phyloP scores from a whole-genome alignment of 2,329 filamentous ascomycete genomes.

The Aspergillus pseudoviridinutans region DNA sequence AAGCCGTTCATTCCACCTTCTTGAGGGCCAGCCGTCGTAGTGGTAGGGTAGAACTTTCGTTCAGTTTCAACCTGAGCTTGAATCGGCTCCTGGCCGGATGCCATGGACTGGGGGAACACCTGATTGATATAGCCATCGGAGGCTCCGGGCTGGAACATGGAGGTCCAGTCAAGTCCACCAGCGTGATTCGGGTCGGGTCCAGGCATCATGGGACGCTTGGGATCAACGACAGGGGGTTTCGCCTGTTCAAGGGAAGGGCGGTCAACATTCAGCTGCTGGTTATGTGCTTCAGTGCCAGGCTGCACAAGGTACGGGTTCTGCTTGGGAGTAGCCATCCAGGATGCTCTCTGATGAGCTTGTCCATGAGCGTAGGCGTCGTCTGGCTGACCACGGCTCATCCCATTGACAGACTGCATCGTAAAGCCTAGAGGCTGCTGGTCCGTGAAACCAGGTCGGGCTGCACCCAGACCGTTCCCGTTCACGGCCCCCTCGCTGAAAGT shows the following conservation, averaged over 20 bases:
- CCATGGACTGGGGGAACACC: conserved; percentile 62
- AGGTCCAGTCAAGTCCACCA: conserved; percentile 66
- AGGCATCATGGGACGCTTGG: conserved; percentile 54
- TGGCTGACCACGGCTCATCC: conserved; percentile 37
- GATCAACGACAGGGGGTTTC: conserved; percentile 39
- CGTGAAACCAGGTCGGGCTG: conserved; percentile 35
- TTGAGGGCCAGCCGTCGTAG: conserved; percentile 34
- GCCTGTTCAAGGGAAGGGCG: conserved; percentile 41
- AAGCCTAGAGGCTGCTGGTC: conserved; percentile 43
- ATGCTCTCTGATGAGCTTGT: conserved; percentile 36
- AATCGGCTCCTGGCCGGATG: conserved; percentile 65
- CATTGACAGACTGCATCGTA: conserved; percentile 40
- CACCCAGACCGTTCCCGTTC: conserved; percentile 40
- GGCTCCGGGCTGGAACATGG: conserved; percentile 72
- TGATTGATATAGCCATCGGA: conserved; percentile 62
- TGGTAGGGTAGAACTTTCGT: conserved; percentile 51
- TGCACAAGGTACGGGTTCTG: conserved; percentile 43
- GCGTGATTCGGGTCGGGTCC: conserved; percentile 55
- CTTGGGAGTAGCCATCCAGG: conserved; percentile 44
- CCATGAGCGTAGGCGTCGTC: conserved; percentile 34
- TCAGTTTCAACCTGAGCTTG: conserved; percentile 61
- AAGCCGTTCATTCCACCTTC: conserved; percentile 45
- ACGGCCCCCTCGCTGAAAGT: conserved; percentile 41
- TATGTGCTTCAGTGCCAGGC: conserved; percentile 37
- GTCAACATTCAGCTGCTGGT: conserved; percentile 43